Base-by-base conservation (phyloP, 2,329 filamentous ascomycete species). In the Colletotrichum abscissum region DNA sequence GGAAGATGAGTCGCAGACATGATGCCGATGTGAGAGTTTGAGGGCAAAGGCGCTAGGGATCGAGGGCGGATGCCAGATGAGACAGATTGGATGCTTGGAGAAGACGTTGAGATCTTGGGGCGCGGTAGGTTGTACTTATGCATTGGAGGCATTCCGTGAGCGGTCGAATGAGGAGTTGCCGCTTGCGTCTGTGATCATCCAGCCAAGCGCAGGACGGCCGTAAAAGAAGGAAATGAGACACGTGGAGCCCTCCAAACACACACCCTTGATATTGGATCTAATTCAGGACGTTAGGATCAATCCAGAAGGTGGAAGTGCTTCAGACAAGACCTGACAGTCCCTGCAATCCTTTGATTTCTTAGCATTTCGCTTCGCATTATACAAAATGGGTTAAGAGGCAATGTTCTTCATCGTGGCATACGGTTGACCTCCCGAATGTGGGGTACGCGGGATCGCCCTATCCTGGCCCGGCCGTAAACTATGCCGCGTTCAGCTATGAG, bases 1-100 rank as follows among this genome's bases (percentile, higher is more conserved):
- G 58, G 69, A 3, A 72, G 54, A 19, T 52, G 54, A n/a, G 65
- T 63, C 3, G 64, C 58, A 38, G 69, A 68, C 69, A 72, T 72
- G 49, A 5, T 22, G 64, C 42, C 42, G 42, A 24, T 28, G 46
- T 11, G 46, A 22, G 28, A 33, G n/a, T 52, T 19, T 35, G 42
- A 55, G 9, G 19, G 16, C 2, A 8, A 28, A 16, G 26, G 12
- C 16, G 5, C 5, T 49, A 14, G n/a, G 8, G 3, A 24, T 55
- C 5, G n/a, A 22, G 12, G 46, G 12, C 33, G 12, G n/a, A 5
- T n/a, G 2, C 54, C 16, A n/a, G 26, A 35, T 35, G 46, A 55
- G 42, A 54, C 62, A 64, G n/a, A 2, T 38, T 12, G 24, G n/a
- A 24, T 24, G 28, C 19, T 24, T 19, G 14, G 28, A 24, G 12